phyloP scores from a whole-genome alignment of 2,329 filamentous ascomycete genomes.

The Hypomyces perniciosus region DNA sequence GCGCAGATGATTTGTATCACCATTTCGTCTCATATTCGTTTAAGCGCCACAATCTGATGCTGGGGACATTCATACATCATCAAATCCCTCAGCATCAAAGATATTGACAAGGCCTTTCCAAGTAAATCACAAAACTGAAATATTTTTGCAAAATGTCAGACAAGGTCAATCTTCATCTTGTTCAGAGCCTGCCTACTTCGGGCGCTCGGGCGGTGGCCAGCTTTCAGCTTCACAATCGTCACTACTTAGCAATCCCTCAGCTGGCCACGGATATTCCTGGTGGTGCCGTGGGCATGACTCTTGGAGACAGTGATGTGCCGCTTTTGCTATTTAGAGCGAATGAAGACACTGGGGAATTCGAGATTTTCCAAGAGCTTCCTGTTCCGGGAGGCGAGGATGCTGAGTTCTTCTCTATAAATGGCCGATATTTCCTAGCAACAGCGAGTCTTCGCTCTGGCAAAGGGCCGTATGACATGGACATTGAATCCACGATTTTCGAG shows the following conservation, averaged over 20 bases:
- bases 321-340: not conserved
- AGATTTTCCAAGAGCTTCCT: not conserved
- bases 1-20: no score
- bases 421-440: constrained; percentile 1
- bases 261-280: not conserved
- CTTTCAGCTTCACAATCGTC: not conserved
- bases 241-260: not conserved
- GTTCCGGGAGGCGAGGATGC: constrained; percentile 8
- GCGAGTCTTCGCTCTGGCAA: constrained; percentile 1
- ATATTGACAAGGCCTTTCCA: no score
- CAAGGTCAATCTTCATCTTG: not conserved
- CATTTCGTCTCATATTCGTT: no score
- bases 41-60: no score
- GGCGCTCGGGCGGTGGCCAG: not conserved
- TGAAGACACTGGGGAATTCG: not conserved
- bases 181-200: not conserved
- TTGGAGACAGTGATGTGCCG: not conserved
- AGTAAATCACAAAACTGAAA: not conserved
- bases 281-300: not conserved
- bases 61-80: no score
- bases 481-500: constrained; percentile 7
- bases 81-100: no score
- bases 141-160: not conserved
- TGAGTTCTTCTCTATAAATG: constrained; percentile 3
- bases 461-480: not conserved